phyloP scores from a whole-genome alignment of 208 protist species.

The Acanthamoeba divionensis region DNA sequence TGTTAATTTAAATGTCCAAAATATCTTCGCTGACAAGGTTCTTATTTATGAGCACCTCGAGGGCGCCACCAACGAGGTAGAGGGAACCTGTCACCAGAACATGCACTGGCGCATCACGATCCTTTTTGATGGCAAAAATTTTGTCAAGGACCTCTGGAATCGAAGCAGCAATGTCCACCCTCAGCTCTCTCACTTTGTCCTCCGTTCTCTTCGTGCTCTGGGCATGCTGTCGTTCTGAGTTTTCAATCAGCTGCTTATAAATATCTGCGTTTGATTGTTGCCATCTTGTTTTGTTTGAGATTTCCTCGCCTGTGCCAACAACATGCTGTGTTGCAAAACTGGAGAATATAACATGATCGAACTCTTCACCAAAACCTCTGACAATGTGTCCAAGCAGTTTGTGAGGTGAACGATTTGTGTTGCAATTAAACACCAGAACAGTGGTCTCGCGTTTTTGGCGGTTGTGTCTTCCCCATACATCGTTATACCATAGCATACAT shows the following conservation, averaged over 20 bases:
- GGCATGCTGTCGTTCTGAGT: neutral
- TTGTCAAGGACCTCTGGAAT: neutral
- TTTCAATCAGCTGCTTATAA: neutral
- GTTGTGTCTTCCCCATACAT: neutral
- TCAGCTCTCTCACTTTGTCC: too few species aligned
- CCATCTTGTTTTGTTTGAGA: neutral
- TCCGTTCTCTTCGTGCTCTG: too few species aligned
- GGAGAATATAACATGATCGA: conserved; percentile 21
- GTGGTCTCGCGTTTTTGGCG: neutral
- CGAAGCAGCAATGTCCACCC: neutral
- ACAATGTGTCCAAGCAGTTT: neutral
- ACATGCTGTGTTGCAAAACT: neutral
- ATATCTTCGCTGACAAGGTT: neutral
- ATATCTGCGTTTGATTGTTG: neutral
- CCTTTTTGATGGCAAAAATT: neutral
- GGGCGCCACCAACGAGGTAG: conserved; percentile 31
- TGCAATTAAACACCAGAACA: conserved; percentile 29
- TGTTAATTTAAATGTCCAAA: neutral
- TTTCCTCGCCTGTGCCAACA: neutral
- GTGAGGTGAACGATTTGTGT: neutral
- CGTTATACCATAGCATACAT: neutral
- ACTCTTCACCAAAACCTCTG: neutral
- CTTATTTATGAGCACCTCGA: neutral
- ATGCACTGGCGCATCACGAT: neutral
- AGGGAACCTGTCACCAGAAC: conserved; percentile 46